Evolutionary conservation across 495 filamentous ascomycete species (phyloP).

Genomic region (Trichoderma erinaceum): DNA sequence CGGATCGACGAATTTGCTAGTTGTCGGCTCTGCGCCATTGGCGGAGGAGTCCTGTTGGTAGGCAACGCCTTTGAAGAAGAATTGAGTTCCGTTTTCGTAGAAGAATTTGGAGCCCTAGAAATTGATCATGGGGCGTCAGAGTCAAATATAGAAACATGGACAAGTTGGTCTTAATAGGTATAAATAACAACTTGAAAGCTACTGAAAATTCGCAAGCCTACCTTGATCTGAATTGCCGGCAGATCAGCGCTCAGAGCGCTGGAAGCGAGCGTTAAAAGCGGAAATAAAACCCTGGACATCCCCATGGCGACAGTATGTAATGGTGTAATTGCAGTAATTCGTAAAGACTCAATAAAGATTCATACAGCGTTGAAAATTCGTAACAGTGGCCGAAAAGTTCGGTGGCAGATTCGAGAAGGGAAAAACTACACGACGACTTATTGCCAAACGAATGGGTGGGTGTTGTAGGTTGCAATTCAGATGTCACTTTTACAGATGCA

Average conservation of each 20-base stretch:
- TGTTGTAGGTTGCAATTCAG: too few species aligned
- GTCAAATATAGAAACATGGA: not conserved
- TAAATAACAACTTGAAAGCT: not conserved
- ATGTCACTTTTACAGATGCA: too few species aligned
- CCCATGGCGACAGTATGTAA: not conserved
- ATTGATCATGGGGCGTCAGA: not conserved
- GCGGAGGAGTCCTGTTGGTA: slow-evolving; percentile 62
- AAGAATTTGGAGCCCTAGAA: slow-evolving; percentile 55
- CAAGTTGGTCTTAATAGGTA: not conserved
- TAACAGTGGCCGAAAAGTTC: too few species aligned
- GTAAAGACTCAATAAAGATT: too few species aligned
- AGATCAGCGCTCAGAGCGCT: slow-evolving; percentile 12
- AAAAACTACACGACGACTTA: too few species aligned
- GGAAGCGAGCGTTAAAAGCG: not conserved
- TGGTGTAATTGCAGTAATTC: not conserved
- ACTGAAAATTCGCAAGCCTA: not conserved
- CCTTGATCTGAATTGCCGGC: slow-evolving; percentile 10
- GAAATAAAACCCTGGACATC: not conserved
- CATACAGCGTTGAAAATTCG: too few species aligned
- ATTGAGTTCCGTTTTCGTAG: slow-evolving; percentile 66
- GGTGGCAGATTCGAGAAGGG: too few species aligned
- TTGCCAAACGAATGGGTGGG: too few species aligned
- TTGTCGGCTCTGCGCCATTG: slow-evolving; percentile 29
- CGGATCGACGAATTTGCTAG: slow-evolving; percentile 53
- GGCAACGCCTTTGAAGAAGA: slow-evolving; percentile 82